A percentile compares a stretch with the other conserved stretches of the same genome.
These are phyloP conservation scores for Saccharomycopsis sp. DNA, from an alignment of 805 yeast species.

Conservation along the genomic window DNA sequence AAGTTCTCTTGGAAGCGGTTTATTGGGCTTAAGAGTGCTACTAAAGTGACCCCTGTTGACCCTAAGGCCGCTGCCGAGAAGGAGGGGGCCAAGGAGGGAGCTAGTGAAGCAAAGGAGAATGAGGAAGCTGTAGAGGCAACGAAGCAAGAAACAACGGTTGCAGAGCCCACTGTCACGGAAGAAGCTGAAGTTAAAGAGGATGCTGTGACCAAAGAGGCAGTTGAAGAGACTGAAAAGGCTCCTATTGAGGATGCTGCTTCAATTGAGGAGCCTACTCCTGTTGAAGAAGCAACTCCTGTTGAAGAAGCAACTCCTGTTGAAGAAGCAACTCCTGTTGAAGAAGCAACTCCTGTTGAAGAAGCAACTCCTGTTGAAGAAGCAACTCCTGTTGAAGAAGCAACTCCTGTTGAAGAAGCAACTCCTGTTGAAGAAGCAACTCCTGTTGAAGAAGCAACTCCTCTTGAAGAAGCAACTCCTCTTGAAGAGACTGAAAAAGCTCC, in stretches of 20 bases:
- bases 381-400: background rate
- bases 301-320: background rate
- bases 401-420: background rate
- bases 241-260: background rate
- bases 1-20: constrained; percentile 1
- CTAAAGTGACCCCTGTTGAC: background rate
- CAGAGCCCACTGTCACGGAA: background rate
- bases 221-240: background rate
- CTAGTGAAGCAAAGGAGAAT: background rate
- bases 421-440: background rate
- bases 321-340: background rate
- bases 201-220: background rate
- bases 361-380: background rate
- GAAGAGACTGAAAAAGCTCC: constrained; percentile 4
- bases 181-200: constrained; percentile 1
- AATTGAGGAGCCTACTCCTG: background rate
- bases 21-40: background rate
- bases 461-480: background rate
- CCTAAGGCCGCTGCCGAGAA: background rate
- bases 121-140: background rate
- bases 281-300: background rate
- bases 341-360: background rate
- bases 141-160: background rate
- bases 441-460: background rate
- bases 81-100: background rate